These are phyloP conservation scores for Dichotomocladium elegans DNA, from an alignment of 371 early-diverging fungal species.

Conservation along the genomic window DNA sequence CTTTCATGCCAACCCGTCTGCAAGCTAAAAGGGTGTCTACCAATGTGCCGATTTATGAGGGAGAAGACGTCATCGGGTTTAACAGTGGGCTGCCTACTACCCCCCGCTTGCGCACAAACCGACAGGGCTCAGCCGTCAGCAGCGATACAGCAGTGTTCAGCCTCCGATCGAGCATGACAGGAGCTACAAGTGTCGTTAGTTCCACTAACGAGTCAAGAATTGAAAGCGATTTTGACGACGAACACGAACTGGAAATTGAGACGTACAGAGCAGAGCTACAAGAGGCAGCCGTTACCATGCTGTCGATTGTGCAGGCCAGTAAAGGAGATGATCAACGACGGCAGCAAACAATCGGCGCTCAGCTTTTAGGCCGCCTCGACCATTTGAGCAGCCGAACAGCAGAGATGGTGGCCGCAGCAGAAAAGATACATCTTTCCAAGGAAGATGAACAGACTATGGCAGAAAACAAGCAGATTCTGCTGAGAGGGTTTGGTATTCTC, in stretches of 20 bases:
- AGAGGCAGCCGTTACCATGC: conserved; percentile 25
- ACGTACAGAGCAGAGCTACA: conserved; percentile 10
- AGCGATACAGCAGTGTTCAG: too few relatives aligned
- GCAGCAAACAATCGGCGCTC: conserved; percentile 20
- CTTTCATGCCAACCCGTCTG: conserved; percentile 23
- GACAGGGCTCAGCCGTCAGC: too few relatives aligned
- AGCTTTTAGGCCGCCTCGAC: conserved; percentile 46
- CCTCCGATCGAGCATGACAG: too few relatives aligned
- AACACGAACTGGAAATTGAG: too few relatives aligned
- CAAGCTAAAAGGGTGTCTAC: conserved; percentile 6
- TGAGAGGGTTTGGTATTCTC: conserved; percentile 60
- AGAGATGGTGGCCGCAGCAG: conserved; percentile 23
- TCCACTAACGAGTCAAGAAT: too few relatives aligned
- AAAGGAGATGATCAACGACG: neutral
- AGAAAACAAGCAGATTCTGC: conserved; percentile 37
- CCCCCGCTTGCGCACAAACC: too few relatives aligned
- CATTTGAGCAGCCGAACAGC: conserved; percentile 33
- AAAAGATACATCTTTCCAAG: conserved; percentile 20
- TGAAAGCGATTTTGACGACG: too few relatives aligned
- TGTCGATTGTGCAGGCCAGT: conserved; percentile 9
- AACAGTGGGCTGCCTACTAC: too few relatives aligned
- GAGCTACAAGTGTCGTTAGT: too few relatives aligned
- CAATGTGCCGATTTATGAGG: neutral
- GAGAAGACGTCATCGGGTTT: neutral
- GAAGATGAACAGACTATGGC: neutral